Evolutionary conservation across 2,329 filamentous ascomycete genomes (phyloP), one percentile per base, ranked within the genome.

Genomic region (Aspergillus ibericus): DNA sequence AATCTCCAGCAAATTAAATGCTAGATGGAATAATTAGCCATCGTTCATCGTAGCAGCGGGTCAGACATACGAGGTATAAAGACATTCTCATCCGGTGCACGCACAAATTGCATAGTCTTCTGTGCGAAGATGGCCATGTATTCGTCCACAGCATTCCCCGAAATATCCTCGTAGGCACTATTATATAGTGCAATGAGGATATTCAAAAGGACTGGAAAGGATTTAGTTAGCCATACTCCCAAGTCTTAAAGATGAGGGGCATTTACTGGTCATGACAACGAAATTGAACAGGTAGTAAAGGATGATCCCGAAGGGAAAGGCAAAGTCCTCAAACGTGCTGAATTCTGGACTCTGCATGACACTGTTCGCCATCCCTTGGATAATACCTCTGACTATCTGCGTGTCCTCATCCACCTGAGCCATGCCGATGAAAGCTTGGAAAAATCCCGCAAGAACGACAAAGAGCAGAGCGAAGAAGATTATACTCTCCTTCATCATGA

Each of bases 261-360:
- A 68, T 74, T 65, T 67, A 80, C 78, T 70, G 63, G 95, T 93
- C 89, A 96, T 97, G 69, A 99, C 90, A 38, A 98, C 88, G 70
- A 99, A 99, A 16, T 93, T 96, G 76, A 97, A 99, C 72, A 96
- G 85, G 79, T 99, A 99, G 80, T 99, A 99, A 9, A 99, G 87
- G 32, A 97, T 90, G 52, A 96, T 85, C 8, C 95, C 95, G 73
- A 97, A 99, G 0, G 95, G 95, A 12, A 90, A 92, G 20, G 90
- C 91, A 72, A 98, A 99, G 22, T 88, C 84, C 64, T 97, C 92
- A 70, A 98, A 98, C 0, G 89, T 90, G 5, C 83, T 81, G 61
- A 99, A 98, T 64, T 98, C 93, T 0, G 95, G 95, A 51, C 87
- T 91, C 72, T 93, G 90, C 87, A 99, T 92, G 55, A 99, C 84